Base-by-base conservation (phyloP, 192 early-diverging fungal genomes). In the Backusella tuberculispora region DNA sequence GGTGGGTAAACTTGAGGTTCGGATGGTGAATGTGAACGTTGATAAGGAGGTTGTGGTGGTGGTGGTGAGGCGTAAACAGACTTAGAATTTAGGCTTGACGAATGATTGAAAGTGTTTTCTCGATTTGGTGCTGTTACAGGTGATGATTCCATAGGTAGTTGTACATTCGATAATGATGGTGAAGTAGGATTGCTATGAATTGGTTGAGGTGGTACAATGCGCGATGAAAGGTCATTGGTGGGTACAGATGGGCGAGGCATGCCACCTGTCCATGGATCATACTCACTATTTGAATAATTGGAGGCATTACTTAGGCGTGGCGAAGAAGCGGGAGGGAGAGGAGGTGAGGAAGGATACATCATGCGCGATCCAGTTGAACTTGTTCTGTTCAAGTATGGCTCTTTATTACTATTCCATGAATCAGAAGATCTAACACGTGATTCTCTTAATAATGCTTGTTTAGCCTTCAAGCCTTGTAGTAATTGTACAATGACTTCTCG, bases 401-500 rank as follows among this genome's bases (percentile, higher is more conserved):
- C 74, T n/a, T 40, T 40, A 37, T 48, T 53, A 50, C 60, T 63
- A 17, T 73, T 56, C 48, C 65, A 69, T 38, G 45, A 50, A 60
- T 60, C 53, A 24, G 43, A 24, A 53, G 44, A 24, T 29, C 40
- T 13, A 9, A 69, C 66, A 56, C 38, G 44, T 74, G 63, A 46
- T 42, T 47, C 44, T 14, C 68, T 65, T 26, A 74, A 63, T 37
- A 63, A 4, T 9, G 72, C 56, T 53, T 81, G 80, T 19, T 77
- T 81, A 6, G 45, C 72, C 41, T 77, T 81, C 12, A 81, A 44
- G 8, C 80, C 80, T 68, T 81, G 80, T 13, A 81, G 69, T 26
- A 81, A 43, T 41, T 73, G 76, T 0, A 81, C 76, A 74, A 81
- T 81, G 9, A 81, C 76, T 60, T 81, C 80, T 41, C 80, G 80